These are phyloP conservation scores for Aspergillus ustus DNA, from an alignment of 2,329 filamentous ascomycete genomes.

Conservation along the genomic window DNA sequence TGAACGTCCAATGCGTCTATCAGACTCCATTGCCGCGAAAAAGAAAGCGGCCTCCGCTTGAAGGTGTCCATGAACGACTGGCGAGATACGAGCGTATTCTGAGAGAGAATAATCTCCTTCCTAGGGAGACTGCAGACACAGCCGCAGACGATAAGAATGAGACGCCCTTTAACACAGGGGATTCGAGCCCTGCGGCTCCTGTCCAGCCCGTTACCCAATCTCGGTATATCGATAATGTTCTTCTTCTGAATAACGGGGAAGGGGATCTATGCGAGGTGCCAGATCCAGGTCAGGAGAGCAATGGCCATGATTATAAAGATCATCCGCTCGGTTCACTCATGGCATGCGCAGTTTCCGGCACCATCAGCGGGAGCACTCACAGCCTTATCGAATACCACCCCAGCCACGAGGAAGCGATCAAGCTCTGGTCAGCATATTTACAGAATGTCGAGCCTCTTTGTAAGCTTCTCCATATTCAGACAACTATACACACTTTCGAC, in stretches of 20 bases:
- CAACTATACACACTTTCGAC: constrained; percentile 67
- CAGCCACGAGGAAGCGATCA: constrained; percentile 54
- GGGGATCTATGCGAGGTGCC: constrained; percentile 32
- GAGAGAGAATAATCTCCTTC: constrained; percentile 32
- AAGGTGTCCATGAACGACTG: constrained; percentile 39
- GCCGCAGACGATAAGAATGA: neutral
- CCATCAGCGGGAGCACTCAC: neutral
- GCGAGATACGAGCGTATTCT: constrained; percentile 48
- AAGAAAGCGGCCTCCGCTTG: constrained; percentile 38
- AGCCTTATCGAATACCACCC: constrained; percentile 18
- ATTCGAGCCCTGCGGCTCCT: neutral
- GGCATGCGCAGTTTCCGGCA: neutral
- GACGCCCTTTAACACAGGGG: neutral
- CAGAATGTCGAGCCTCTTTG: constrained; percentile 75
- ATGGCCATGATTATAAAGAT: neutral
- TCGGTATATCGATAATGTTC: constrained; percentile 48
- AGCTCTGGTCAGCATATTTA: constrained; percentile 75
- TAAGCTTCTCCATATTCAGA: constrained; percentile 74
- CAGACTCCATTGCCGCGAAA: constrained; percentile 45
- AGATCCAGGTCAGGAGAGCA: constrained; percentile 22
- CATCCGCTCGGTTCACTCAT: neutral
- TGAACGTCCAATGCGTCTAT: constrained; percentile 46
- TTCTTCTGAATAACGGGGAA: constrained; percentile 30
- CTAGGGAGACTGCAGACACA: neutral
- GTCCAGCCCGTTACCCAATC: constrained; percentile 38